Base-by-base conservation (phyloP, 1,284 basidiomycete species). In the Boletus holoroseus region DNA sequence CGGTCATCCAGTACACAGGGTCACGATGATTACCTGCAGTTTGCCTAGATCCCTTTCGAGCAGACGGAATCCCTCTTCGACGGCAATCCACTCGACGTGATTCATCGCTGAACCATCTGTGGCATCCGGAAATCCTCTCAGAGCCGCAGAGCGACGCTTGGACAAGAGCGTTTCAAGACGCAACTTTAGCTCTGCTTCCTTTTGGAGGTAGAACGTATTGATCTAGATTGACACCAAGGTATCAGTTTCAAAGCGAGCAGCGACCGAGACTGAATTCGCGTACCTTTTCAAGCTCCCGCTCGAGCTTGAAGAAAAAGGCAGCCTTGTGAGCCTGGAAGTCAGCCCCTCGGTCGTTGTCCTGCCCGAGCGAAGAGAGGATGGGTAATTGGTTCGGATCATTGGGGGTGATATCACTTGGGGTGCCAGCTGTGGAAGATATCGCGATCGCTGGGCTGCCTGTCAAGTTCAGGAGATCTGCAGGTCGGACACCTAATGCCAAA, bases 261-360 rank as follows among this genome's bases (percentile, higher is more conserved):
- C 3, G 37, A 44, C 16, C 22, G 11, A 40, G 36, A 35, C 4
- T 12, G 9, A 34, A 35, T 45, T 49, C 44, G 57, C 72, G 53
- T 64, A 88, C 94, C 83, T 99, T 99, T 74, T 99, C 96, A 18
- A 99, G 76, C 70, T 99, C 96, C 30, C 96, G 81, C 70, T 98
- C 95, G 1, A 99, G 81, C 66, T 95, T 98, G 80, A 98, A 99
- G 77, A 99, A 99, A 78, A 98, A 99, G 1, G 94, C 92, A 18
- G 95, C 91, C 64, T 95, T 93, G 74, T 97, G 93, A 15, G 93
- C 91, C 62, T 89, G 89, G 63, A 95, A 93, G 63, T 87, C 82
- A 7, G 82, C 76, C 0, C 85, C 82, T 47, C 86, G 72, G 57
- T 85, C 83, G 40, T 79, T 77, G 64, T 88, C 85, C 58, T 81